Percentiles rank a stretch among this genome's conserved stretches.
These are phyloP conservation scores for Massariosphaeria phaeospora DNA, from an alignment of 495 filamentous ascomycete species.

Conservation along the genomic window DNA sequence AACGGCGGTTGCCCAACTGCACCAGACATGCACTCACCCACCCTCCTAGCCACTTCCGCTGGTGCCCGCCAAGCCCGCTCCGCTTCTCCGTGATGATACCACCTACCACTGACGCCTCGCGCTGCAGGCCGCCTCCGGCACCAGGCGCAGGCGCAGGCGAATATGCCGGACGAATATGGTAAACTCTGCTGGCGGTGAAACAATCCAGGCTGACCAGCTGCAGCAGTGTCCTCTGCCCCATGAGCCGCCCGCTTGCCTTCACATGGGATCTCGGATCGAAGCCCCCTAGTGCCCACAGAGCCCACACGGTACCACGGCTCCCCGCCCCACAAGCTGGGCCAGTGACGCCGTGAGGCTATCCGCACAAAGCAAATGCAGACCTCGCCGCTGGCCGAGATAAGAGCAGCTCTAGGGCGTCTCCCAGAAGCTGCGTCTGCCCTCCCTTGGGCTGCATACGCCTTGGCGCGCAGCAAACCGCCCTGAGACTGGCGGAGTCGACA, in stretches of 20 bases:
- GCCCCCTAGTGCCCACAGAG: too few relatives aligned
- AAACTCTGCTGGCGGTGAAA: neutral
- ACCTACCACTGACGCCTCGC: too few relatives aligned
- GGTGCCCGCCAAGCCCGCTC: conserved; percentile 29
- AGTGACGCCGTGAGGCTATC: neutral
- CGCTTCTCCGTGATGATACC: conserved; percentile 8
- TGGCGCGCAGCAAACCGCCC: conserved; percentile 20
- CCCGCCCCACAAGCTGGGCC: neutral
- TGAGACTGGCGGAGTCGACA: conserved; percentile 25
- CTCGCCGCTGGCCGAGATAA: neutral
- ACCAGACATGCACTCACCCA: neutral
- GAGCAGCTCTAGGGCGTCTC: too few relatives aligned
- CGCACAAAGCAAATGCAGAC: neutral
- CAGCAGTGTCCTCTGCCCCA: too few relatives aligned
- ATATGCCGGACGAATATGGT: neutral
- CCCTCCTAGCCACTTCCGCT: conserved; percentile 13
- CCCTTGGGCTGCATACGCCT: conserved; percentile 20
- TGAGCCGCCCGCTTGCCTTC: neutral
- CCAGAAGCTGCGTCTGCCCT: too few relatives aligned
- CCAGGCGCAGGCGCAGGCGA: too few relatives aligned
- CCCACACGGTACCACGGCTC: neutral
- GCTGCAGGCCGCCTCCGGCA: too few relatives aligned
- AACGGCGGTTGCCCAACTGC: too few relatives aligned
- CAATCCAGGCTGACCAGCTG: neutral
- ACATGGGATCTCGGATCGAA: neutral